These are phyloP conservation scores for Centella asiatica DNA, from an alignment of 129 eudicot genomes.

Conservation along the genomic window DNA sequence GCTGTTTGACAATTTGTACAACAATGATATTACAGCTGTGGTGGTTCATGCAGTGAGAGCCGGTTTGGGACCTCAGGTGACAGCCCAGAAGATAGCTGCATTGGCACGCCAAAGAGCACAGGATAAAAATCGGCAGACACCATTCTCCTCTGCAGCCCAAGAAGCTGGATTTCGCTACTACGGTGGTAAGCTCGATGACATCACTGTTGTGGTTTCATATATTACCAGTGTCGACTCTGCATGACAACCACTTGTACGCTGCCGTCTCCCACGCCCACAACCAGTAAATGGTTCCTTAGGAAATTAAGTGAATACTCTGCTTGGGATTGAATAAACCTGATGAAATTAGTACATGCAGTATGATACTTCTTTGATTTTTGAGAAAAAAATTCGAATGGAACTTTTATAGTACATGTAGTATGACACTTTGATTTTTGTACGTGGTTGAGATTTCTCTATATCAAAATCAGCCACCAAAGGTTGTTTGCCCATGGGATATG, in stretches of 20 bases:
- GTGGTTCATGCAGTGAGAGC: slow-evolving; percentile 86
- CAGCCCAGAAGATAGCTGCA: slow-evolving; percentile 95
- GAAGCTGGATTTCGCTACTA: slow-evolving; percentile 88
- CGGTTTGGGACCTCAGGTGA: slow-evolving; percentile 74
- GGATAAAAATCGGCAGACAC: slow-evolving; percentile 78
- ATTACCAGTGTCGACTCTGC: slow-evolving; percentile 50
- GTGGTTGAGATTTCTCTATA: no score
- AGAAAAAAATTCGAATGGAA: no score
- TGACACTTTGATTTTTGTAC: no score
- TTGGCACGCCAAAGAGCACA: slow-evolving; percentile 85
- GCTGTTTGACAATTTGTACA: slow-evolving; percentile 79
- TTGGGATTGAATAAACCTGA: slow-evolving; percentile 7
- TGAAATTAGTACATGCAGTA: no score
- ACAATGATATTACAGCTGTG: slow-evolving; percentile 69
- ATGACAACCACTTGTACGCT: slow-evolving; percentile 5
- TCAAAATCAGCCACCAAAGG: no score
- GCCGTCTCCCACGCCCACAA: neutral
- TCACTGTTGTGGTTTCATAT: slow-evolving; percentile 83
- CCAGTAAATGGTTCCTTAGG: no score
- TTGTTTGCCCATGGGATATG: no score
- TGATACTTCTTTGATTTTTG: no score
- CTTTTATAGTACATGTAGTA: no score
- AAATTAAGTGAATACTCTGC: no score
- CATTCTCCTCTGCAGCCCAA: slow-evolving; percentile 91
- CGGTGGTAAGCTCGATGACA: slow-evolving; percentile 93